Evolutionary conservation across 768 basidiomycete genomes (phyloP), one percentile per base, ranked within the genome.

Genomic region (Naganishia vishniacii): DNA sequence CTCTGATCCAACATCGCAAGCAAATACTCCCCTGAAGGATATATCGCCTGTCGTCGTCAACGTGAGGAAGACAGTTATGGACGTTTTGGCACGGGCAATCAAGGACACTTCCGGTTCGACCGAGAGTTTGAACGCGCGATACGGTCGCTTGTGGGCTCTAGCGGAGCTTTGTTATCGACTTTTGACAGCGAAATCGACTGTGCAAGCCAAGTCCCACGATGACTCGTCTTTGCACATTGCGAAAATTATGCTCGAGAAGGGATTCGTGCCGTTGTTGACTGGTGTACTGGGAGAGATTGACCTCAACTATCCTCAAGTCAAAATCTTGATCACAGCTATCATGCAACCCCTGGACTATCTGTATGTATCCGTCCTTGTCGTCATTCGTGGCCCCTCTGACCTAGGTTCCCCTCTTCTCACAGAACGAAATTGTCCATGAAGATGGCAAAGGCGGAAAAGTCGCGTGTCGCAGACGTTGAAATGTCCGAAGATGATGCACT

Each of bases 241-340:
- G 23, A 97, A 97, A 80, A 83, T 93, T 67, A 99, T 99, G 95
- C 79, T 99, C 56, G 95, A 99, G 81, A 97, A 97, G 80, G 89
- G 89, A 73, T 93, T 90, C 68, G 95, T 97, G 16, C 83, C 88
- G 4, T 86, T 87, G 0, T 80, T 99, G 37, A 97, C 95, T 0
- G 87, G 81, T 45, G 87, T 91, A 12, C 81, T 97, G 18, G 86
- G 88, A 4, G 95, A 99, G 59, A 85, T 94, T 44, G 95, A 99
- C 72, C 83, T 98, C 41, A 95, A 95, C 73, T 97, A 91, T 78
- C 95, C 95, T 1, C 86, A 91, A 70, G 84, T 95, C 66, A 86
- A 88, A 53, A 83, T 83, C 41, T 80, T 97, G 31, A 87, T 97
- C n/a, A 85, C 87, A 16, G 85, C 89, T 0, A 85, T 99, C 64